Base-by-base conservation (phyloP, 441 rosid species). In the Omphalea diandra region DNA sequence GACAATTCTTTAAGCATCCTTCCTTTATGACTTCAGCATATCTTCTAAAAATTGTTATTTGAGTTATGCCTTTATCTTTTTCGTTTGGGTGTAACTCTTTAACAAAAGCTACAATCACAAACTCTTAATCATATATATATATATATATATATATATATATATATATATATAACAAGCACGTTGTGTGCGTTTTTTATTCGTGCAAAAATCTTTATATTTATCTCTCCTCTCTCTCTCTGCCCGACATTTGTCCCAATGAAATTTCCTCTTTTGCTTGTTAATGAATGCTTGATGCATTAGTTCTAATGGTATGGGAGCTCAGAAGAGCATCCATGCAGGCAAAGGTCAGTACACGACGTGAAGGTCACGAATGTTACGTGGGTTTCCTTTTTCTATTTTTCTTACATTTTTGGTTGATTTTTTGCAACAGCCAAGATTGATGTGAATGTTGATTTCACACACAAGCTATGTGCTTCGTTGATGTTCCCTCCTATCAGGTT, bases 291-390 rank as follows among this genome's bases (percentile, higher is more conserved):
- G 69, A 81, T 77, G 63, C 11, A n/a, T 46, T 36, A 41, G 4
- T 67, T 7, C 72, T 71, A 55, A 59, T 54, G 52, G 52, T 78
- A 93, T 93, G 98, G 97, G 98, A 80, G 98, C 98, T 86, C 98
- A 89, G 82, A 91, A 93, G 88, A 93, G 98, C 86, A 82, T 91
- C 88, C 98, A 93, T 83, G 98, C 96, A 20, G 98, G 98, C 76
- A 89, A 90, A 88, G 98, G 98, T 90, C 59, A 41, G 83, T 79
- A 3, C 17, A 33, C 18, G 12, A 17, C 12, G 11, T 26, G n/a
- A 54, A 26, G 58, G 18, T 3, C 11, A 27, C 58, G 4, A 26
- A 27, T 14, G 3, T 3, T 54, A 14, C 12, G 55, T 46, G 33
- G 33, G 56, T 15, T 18, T 17, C n/a, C n/a, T n/a, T n/a, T n/a